Conservation (phyloP, 495 filamentous ascomycete genomes). For the Xylaria palmicola region DNA sequence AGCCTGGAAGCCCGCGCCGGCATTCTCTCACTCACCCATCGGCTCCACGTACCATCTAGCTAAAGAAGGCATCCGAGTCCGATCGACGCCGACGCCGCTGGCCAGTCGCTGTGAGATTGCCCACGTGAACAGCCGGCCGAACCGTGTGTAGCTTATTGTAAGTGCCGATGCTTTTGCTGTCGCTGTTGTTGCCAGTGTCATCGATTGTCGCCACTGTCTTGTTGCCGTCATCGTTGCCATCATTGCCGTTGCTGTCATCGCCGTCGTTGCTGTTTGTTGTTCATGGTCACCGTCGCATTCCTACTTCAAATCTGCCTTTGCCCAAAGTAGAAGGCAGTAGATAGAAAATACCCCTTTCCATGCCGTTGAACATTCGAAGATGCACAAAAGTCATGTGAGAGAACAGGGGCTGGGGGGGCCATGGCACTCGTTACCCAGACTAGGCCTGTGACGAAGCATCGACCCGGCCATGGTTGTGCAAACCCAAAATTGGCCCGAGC, state of each 20-base stretch:
- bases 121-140: not conserved
- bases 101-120: not conserved
- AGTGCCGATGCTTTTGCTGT: slow-evolving; percentile 1
- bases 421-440: not conserved
- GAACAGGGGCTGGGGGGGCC: not conserved
- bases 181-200: not conserved
- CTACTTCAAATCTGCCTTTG: not conserved
- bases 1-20: too few species aligned
- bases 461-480: slow-evolving; percentile 11
- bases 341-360: too few species aligned
- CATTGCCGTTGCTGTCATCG: not conserved
- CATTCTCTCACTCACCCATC: too few species aligned
- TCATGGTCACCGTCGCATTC: not conserved
- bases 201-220: not conserved
- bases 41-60: too few species aligned
- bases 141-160: not conserved
- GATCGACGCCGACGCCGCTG: not conserved
- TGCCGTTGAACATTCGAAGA: not conserved
- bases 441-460: slow-evolving; percentile 9
- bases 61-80: slow-evolving; percentile 1
- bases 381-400: slow-evolving; percentile 1
- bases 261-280: not conserved
- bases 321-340: not conserved
- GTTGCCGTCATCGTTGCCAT: not conserved
- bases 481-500: slow-evolving; percentile 5